Percentiles rank a stretch among this genome's conserved stretches.
These are phyloP conservation scores for Hamigera avellanea DNA, from an alignment of 495 filamentous ascomycete genomes.

Conservation along the genomic window DNA sequence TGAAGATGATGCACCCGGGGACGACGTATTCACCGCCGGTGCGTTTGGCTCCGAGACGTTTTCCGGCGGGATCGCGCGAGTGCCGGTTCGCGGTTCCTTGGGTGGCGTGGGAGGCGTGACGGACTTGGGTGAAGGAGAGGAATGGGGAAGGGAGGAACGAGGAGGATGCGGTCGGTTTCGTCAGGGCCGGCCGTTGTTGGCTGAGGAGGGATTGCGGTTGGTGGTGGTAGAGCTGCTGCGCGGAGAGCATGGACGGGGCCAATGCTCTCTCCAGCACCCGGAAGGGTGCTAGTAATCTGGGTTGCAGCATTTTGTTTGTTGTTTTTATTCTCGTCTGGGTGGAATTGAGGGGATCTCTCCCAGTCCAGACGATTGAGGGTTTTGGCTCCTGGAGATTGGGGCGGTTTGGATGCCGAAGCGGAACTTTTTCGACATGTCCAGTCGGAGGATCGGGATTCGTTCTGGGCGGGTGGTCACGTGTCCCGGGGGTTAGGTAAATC, in stretches of 20 bases:
- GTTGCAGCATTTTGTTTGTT: slow-evolving; percentile 26
- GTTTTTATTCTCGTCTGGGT: too few relatives aligned
- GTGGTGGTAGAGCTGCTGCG: slow-evolving; percentile 10
- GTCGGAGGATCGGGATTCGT: slow-evolving; percentile 7
- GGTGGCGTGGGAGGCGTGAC: slow-evolving; percentile 74
- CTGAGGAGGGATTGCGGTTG: slow-evolving; percentile 22
- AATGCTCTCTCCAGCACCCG: slow-evolving; percentile 29
- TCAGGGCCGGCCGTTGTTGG: slow-evolving; percentile 25
- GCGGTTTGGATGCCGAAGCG: slow-evolving; percentile 8
- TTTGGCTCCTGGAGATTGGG: not conserved
- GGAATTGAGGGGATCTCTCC: slow-evolving; percentile 3
- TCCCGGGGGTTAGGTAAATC: too few relatives aligned
- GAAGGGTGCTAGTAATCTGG: slow-evolving; percentile 28
- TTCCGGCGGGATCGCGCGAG: slow-evolving; percentile 77
- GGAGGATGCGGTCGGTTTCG: slow-evolving; percentile 14
- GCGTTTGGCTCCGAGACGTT: slow-evolving; percentile 91
- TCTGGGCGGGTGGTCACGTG: slow-evolving; percentile 26
- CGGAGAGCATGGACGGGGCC: slow-evolving; percentile 16
- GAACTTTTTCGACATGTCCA: slow-evolving; percentile 22
- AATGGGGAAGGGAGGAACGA: slow-evolving; percentile 15
- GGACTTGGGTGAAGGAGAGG: slow-evolving; percentile 32
- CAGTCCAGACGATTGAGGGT: too few relatives aligned
- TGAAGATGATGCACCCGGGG: slow-evolving; percentile 94
- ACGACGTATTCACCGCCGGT: slow-evolving; percentile 82
- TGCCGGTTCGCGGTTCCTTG: slow-evolving; percentile 78